These are phyloP conservation scores for Apostasia ramifera DNA, from an alignment of 106 monocot genomes.

Conservation along the genomic window DNA sequence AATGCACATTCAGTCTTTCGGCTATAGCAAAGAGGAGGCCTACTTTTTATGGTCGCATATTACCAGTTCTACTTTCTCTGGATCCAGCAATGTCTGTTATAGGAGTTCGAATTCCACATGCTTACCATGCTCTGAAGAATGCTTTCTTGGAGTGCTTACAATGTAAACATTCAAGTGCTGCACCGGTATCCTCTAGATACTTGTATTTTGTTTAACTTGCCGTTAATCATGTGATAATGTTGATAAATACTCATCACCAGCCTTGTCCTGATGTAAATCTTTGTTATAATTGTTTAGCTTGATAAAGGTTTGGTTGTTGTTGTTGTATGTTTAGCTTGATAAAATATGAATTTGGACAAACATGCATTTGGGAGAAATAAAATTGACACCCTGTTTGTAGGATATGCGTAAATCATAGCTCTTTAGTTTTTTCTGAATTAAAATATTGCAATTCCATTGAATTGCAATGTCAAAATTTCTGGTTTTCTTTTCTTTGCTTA, in stretches of 20 bases:
- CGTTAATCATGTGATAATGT: not conserved
- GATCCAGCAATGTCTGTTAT: constrained; percentile 70
- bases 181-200: constrained; percentile 59
- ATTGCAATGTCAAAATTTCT: too few relatives aligned
- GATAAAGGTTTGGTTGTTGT: too few relatives aligned
- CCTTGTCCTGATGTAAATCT: not conserved
- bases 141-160: constrained; percentile 74
- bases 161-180: constrained; percentile 91
- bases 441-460: too few relatives aligned
- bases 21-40: constrained; percentile 85
- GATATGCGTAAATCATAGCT: too few relatives aligned
- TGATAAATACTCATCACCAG: not conserved
- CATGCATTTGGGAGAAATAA: too few relatives aligned
- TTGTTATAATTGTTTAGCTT: not conserved
- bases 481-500: too few relatives aligned
- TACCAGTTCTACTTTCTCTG: constrained; percentile 79
- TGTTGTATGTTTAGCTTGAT: too few relatives aligned
- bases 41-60: constrained; percentile 89
- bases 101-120: constrained; percentile 52
- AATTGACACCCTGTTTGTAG: too few relatives aligned
- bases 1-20: constrained; percentile 59
- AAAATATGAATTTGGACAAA: too few relatives aligned
- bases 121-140: constrained; percentile 91
- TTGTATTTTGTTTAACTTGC: not conserved
- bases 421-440: too few relatives aligned